Conservation (phyloP, 306 rosid species). For the Citrullus colocynthis region DNA sequence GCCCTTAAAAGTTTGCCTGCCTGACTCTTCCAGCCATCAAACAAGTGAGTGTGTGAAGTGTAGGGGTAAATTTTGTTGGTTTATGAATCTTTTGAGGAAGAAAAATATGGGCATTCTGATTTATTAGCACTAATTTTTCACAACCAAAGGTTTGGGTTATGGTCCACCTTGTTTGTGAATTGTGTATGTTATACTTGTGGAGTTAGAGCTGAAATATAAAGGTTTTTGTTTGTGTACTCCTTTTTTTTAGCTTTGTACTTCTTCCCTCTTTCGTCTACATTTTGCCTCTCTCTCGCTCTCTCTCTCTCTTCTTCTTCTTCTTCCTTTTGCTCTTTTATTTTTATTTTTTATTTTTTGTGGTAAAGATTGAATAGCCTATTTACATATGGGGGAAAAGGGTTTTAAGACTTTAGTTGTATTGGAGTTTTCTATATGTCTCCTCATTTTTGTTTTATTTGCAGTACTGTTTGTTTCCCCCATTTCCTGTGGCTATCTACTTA, state of each 20-base stretch:
- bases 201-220: slow-evolving; percentile 22
- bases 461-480: not conserved
- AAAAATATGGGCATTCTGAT: slow-evolving; percentile 22
- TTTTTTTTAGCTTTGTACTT: slow-evolving; percentile 7
- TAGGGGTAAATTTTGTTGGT: slow-evolving; percentile 25
- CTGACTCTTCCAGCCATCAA: slow-evolving; percentile 26
- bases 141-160: slow-evolving; percentile 23
- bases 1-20: slow-evolving; percentile 11
- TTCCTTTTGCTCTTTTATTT: not conserved
- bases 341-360: not conserved
- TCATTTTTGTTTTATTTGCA: not conserved
- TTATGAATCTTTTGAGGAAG: slow-evolving; percentile 23
- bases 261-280: not conserved
- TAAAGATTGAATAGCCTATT: not conserved
- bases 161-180: slow-evolving; percentile 35
- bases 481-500: not conserved
- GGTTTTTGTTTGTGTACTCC: slow-evolving; percentile 20
- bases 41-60: slow-evolving; percentile 13
- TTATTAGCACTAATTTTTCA: slow-evolving; percentile 34
- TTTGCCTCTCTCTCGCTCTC: not conserved
- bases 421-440: not conserved
- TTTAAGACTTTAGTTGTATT: not conserved
- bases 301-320: not conserved
- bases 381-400: not conserved
- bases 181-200: slow-evolving; percentile 41